A percentile compares a stretch with the other conserved stretches of the same genome.
Evolutionary conservation across 225 moss, liverwort and hornwort species (phyloP).

Genomic region (Pseudoscleropodium purum): DNA sequence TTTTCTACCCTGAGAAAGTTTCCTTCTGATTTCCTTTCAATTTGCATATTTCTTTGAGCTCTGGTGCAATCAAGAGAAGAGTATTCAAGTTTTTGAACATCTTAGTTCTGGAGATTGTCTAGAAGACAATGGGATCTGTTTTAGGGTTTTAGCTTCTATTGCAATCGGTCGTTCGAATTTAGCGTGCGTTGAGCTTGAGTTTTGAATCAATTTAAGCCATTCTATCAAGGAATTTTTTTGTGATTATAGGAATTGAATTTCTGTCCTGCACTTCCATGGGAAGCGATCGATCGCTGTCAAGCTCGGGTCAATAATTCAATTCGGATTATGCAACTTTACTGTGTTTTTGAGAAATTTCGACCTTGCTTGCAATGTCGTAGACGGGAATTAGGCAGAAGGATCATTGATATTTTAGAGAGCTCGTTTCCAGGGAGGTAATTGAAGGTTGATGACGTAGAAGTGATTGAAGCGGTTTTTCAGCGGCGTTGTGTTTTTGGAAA

Average conservation of each 20-base stretch:
- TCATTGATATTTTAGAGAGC: background rate
- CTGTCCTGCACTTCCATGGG: background rate
- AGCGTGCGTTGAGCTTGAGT: background rate
- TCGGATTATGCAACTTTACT: background rate
- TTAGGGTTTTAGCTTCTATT: background rate
- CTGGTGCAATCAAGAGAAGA: background rate
- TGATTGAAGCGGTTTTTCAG: background rate
- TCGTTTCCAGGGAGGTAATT: background rate
- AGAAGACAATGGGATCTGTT: background rate
- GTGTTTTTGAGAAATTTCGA: background rate
- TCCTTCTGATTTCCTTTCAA: background rate
- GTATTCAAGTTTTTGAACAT: background rate
- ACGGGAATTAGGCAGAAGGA: background rate
- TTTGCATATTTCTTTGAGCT: background rate
- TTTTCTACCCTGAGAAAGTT: background rate
- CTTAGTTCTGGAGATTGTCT: background rate
- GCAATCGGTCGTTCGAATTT: background rate
- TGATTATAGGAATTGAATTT: background rate
- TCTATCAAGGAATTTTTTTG: background rate
- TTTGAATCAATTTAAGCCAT: background rate
- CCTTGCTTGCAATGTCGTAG: background rate
- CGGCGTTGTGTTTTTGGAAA: conserved; percentile 13
- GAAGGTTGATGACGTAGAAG: conserved; percentile 7
- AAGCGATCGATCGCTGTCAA: background rate
- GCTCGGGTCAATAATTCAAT: background rate